Percentiles rank a stretch among this genome's conserved stretches.
Evolutionary conservation across 2,329 filamentous ascomycete genomes (phyloP).

Genomic region (Volutella citrinella): DNA sequence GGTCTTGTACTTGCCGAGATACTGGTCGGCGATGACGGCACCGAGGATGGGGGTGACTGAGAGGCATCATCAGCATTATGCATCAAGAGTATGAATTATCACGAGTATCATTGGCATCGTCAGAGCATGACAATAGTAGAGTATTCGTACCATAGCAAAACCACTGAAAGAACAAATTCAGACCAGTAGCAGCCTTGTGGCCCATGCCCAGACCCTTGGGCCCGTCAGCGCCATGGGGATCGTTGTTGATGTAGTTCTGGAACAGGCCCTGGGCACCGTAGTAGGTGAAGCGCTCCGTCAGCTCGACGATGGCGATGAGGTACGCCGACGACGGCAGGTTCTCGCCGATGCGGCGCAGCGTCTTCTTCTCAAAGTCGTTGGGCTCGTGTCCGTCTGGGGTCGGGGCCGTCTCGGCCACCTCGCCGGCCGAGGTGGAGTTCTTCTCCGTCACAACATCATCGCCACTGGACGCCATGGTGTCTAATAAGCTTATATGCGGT

Average conservation of each 20-base stretch:
- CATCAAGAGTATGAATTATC: not conserved
- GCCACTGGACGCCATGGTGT: not conserved
- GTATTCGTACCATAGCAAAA: conserved; percentile 37
- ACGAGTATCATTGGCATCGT: too few relatives aligned
- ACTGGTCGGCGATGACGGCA: conserved; percentile 55
- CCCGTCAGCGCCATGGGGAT: conserved; percentile 30
- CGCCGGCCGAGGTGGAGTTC: not conserved
- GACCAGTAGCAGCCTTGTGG: conserved; percentile 51
- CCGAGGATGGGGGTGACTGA: conserved; percentile 43
- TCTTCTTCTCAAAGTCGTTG: conserved; percentile 47
- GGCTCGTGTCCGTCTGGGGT: conserved; percentile 49
- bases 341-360: conserved; percentile 51
- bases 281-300: conserved; percentile 57
- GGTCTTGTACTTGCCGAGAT: conserved; percentile 60
- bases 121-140: too few relatives aligned
- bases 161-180: conserved; percentile 56
- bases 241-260: conserved; percentile 51
- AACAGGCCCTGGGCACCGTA: conserved; percentile 52
- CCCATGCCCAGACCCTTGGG: conserved; percentile 54
- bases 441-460: not conserved
- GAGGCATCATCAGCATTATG: not conserved
- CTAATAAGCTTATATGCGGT: too few relatives aligned
- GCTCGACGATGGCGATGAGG: conserved; percentile 54
- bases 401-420: conserved; percentile 22
- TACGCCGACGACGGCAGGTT: conserved; percentile 53